These are phyloP conservation scores for Strobilomyces confusus DNA, from an alignment of 768 basidiomycete genomes.

Conservation along the genomic window DNA sequence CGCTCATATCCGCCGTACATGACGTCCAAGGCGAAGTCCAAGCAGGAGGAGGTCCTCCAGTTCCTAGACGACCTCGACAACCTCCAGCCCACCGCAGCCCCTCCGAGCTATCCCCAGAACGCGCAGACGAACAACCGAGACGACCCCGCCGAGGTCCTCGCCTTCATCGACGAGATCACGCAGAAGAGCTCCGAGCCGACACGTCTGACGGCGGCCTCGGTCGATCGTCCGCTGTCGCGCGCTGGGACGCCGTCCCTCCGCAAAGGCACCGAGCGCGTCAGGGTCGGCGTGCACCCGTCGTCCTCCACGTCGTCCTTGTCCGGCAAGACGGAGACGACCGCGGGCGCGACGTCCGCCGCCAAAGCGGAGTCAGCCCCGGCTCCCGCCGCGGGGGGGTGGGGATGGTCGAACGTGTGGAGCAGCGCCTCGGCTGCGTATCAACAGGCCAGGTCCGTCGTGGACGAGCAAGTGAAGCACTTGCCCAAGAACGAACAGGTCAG, in stretches of 20 bases:
- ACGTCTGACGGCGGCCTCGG: constrained; percentile 49
- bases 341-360: constrained; percentile 24
- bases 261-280: constrained; percentile 75
- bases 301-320: constrained; percentile 44
- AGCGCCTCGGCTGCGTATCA: constrained; percentile 82
- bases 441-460: constrained; percentile 83
- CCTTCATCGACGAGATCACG: constrained; percentile 92
- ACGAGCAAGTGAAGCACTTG: constrained; percentile 88
- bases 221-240: constrained; percentile 57
- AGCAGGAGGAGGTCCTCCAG: constrained; percentile 84
- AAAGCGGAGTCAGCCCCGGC: constrained; percentile 18
- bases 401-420: constrained; percentile 89
- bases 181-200: constrained; percentile 84
- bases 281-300: constrained; percentile 47
- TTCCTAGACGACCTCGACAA: constrained; percentile 95
- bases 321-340: constrained; percentile 24
- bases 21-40: constrained; percentile 59
- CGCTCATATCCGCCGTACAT: constrained; percentile 21
- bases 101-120: constrained; percentile 25
- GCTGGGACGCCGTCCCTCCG: constrained; percentile 68
- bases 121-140: constrained; percentile 42
- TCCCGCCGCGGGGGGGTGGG: constrained; percentile 47
- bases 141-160: constrained; percentile 80
- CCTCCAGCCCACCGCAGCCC: constrained; percentile 44
- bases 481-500: constrained; percentile 83